Base-by-base conservation (phyloP, 2,329 filamentous ascomycete species). In the Arachnopeziza araneosa region DNA sequence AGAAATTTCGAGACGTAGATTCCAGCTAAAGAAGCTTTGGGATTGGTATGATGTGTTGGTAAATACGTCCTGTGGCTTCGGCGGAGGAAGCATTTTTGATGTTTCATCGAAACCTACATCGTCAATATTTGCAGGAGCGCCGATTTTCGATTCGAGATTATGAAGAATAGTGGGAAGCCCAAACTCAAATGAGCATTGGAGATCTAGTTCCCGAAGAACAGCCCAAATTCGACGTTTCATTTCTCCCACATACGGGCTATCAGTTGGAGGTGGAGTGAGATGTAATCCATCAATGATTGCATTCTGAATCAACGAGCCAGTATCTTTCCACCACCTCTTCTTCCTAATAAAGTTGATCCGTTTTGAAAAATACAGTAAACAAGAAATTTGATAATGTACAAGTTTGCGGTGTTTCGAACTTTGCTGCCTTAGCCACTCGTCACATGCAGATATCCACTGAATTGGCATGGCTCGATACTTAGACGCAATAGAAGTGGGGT, bases 281-380 rank as follows among this genome's bases (percentile, higher is more conserved):
- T 86, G 83, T 53, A 86, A 75, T 19, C 83, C 83, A 30, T 85
- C 79, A 1, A 80, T 79, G 60, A 86, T 80, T 58, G 80, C 82
- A 56, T 85, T 80, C 54, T 83, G 81, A 17, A 84, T 78, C 59
- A 86, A 74, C 5, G 79, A 76, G 0, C 83, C 82, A 0, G 83
- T 77, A 49, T 78, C 77, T 19, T 81, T 83, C 83, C 83, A 86
- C 71, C 83, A 85, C 14, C 82, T 77, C 77, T 86, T 86, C 78
- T 86, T 86, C 75, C 85, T 84, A 64, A 86, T 79, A 1, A 80
- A 82, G 71, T 86, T 86, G 64, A 85, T 80, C 30, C 81, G 76
- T 75, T 85, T 86, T 51, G 80, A 82, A 1, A 86, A 77, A 64
- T 84, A 85, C n/a, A 83, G 68, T 32, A 86, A 73, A 65, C 83